Evolutionary conservation across 805 yeast species (phyloP).

Genomic region (Huiozyma sinensis): DNA sequence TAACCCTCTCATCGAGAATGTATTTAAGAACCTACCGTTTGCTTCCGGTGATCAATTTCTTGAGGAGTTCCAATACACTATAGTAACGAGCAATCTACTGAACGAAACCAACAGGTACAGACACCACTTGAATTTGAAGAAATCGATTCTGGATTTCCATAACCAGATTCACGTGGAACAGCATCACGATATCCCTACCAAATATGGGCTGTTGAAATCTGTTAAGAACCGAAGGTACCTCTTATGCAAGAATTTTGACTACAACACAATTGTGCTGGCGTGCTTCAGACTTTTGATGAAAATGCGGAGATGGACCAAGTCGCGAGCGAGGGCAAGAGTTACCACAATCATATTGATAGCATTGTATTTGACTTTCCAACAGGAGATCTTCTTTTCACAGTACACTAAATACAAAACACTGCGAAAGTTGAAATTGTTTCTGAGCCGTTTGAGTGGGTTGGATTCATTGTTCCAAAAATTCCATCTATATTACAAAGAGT

Average conservation of each 20-base stretch:
- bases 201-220: constrained; percentile 11
- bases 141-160: constrained; percentile 11
- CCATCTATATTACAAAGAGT: constrained; percentile 24
- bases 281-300: not conserved
- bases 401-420: constrained; percentile 13
- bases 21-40: constrained; percentile 4
- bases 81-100: constrained; percentile 39
- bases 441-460: constrained; percentile 11
- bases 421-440: constrained; percentile 6
- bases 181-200: constrained; percentile 9
- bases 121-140: constrained; percentile 13
- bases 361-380: constrained; percentile 16
- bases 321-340: not conserved
- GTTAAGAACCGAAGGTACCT: constrained; percentile 2
- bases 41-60: constrained; percentile 24
- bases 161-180: not conserved
- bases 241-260: constrained; percentile 5
- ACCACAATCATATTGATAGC: not conserved
- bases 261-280: constrained; percentile 2
- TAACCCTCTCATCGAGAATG: not conserved
- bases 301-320: not conserved
- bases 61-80: constrained; percentile 41
- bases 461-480: constrained; percentile 22
- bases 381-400: constrained; percentile 13
- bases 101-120: constrained; percentile 29